Evolutionary conservation across 345 rosid species (phyloP).

Genomic region (Pseudoturritis turrita): DNA sequence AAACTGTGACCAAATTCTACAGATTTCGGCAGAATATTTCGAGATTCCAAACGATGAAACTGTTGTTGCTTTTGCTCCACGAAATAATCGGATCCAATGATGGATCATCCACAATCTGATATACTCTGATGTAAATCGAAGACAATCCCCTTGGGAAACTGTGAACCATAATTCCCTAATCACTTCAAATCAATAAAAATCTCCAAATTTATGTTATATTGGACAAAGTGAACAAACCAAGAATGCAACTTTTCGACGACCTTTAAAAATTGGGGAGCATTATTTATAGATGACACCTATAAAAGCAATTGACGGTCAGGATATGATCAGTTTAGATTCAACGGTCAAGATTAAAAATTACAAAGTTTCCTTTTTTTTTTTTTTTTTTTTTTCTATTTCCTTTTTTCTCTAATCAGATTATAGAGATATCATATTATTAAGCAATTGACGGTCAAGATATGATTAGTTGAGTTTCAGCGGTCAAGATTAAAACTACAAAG

Average conservation of each 20-base stretch:
- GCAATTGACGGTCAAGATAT: too few species aligned
- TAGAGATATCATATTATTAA: too few species aligned
- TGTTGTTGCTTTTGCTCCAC: background rate
- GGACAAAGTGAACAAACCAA: too few species aligned
- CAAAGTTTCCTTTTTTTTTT: background rate
- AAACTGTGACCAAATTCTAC: background rate
- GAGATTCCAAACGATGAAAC: background rate
- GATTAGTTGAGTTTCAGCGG: too few species aligned
- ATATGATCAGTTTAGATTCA: background rate
- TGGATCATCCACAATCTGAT: background rate
- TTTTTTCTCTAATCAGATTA: background rate
- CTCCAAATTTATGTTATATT: too few species aligned
- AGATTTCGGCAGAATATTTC: background rate
- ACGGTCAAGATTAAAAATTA: background rate
- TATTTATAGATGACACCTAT: background rate
- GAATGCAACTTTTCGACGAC: too few species aligned
- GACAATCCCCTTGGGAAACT: background rate
- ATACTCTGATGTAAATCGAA: background rate
- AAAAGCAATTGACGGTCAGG: background rate
- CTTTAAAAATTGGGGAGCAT: too few species aligned
- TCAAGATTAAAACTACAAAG: too few species aligned
- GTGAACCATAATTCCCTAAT: background rate
- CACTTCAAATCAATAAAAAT: background rate
- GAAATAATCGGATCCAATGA: background rate
- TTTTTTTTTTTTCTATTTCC: background rate